Evolutionary conservation across 371 early-diverging fungal species (phyloP).

Genomic region (Fennellomyces sp.): DNA sequence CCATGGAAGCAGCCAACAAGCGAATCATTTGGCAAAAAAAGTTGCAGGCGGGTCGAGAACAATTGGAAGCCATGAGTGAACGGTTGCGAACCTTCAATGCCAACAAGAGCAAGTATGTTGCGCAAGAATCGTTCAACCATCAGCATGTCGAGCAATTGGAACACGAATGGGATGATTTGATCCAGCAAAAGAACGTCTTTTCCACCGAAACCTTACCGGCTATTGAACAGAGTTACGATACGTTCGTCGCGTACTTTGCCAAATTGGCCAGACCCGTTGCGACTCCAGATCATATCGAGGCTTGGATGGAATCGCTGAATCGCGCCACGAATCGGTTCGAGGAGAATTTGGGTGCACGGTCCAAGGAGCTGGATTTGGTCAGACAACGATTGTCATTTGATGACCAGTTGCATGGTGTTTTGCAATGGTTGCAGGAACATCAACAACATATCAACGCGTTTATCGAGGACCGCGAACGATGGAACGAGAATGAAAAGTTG

Average conservation of each 20-base stretch:
- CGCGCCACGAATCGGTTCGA: conserved; percentile 26
- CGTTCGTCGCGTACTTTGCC: conserved; percentile 38
- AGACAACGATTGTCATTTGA: conserved; percentile 31
- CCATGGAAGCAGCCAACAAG: conserved; percentile 35
- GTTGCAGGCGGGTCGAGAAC: conserved; percentile 20
- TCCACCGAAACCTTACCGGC: conserved; percentile 20
- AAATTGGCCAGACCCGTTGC: conserved; percentile 39
- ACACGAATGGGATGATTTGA: conserved; percentile 20
- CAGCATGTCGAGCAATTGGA: conserved; percentile 25
- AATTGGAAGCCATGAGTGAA: conserved; percentile 40
- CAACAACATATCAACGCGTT: conserved; percentile 25
- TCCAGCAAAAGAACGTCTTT: conserved; percentile 25
- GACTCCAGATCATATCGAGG: conserved; percentile 47
- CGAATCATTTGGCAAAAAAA: conserved; percentile 35
- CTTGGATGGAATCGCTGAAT: conserved; percentile 36
- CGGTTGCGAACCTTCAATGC: conserved; percentile 23
- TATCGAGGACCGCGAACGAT: conserved; percentile 40
- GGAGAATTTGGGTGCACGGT: conserved; percentile 26
- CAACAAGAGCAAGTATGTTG: conserved; percentile 29
- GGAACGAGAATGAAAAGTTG: conserved; percentile 19
- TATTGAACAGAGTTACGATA: conserved; percentile 36
- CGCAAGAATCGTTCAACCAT: conserved; percentile 28
- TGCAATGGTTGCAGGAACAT: conserved; percentile 16
- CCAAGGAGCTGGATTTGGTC: conserved; percentile 32
- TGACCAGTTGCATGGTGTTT: conserved; percentile 20